phyloP scores from a whole-genome alignment of 2,329 filamentous ascomycete genomes.

The Aspergillus candidus region DNA sequence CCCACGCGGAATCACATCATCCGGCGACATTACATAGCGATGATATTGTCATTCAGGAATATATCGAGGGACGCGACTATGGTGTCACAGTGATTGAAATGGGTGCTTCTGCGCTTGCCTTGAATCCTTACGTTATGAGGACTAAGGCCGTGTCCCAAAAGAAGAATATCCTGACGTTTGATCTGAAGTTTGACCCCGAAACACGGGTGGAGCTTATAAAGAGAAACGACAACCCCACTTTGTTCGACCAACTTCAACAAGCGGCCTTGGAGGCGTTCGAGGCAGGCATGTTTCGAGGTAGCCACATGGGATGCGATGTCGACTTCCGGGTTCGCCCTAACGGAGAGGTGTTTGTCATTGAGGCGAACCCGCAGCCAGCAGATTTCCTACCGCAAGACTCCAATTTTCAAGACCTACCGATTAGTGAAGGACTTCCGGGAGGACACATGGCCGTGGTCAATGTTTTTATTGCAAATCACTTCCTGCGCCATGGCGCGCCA shows the following conservation, averaged over 20 bases:
- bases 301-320: conserved; percentile 17
- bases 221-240: conserved; percentile 9
- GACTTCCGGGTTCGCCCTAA: conserved; percentile 15
- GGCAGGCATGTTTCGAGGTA: conserved; percentile 11
- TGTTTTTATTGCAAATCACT: conserved; percentile 18
- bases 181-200: conserved; percentile 17
- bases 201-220: conserved; percentile 11
- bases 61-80: conserved; percentile 16
- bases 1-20: too few relatives aligned
- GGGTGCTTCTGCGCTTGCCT: conserved; percentile 13
- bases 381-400: conserved; percentile 13
- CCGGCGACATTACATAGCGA: neutral
- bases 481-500: neutral
- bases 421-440: conserved; percentile 14
- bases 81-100: conserved; percentile 16
- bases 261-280: conserved; percentile 16
- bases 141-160: conserved; percentile 3
- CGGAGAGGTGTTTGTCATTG: conserved; percentile 16
- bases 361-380: conserved; percentile 20
- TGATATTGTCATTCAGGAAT: conserved; percentile 20
- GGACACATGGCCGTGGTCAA: conserved; percentile 15
- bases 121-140: conserved; percentile 10
- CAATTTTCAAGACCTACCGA: conserved; percentile 12
- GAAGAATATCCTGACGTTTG: conserved; percentile 16
- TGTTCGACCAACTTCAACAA: conserved; percentile 17